phyloP scores from a whole-genome alignment of 2,329 filamentous ascomycete species.

The Cordyceps tenuipes region DNA sequence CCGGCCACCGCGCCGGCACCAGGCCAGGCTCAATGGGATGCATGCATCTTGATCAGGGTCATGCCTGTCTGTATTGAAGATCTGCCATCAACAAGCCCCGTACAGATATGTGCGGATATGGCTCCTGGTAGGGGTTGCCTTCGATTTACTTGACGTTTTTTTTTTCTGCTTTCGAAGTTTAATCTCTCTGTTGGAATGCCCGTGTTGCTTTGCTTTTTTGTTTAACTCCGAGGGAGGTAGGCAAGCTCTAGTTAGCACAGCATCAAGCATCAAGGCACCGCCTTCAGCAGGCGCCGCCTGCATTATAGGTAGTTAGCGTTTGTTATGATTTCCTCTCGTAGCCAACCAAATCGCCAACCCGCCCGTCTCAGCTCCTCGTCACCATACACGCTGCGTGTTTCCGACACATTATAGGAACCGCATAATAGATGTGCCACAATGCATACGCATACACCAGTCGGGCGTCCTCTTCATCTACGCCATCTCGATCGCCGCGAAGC shows the following conservation, averaged over 20 bases:
- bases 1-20: background rate
- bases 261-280: too few species aligned
- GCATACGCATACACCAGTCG: background rate
- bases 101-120: background rate
- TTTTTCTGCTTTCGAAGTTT: background rate
- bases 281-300: too few species aligned
- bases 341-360: background rate
- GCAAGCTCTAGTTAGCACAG: too few species aligned
- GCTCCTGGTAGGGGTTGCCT: too few species aligned
- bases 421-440: background rate
- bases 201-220: background rate
- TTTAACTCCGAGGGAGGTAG: background rate
- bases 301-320: too few species aligned
- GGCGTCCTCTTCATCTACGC: background rate
- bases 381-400: background rate
- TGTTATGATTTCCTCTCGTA: too few species aligned
- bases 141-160: background rate
- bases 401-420: background rate
- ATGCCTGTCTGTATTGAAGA: background rate
- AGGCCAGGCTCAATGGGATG: background rate
- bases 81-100: background rate
- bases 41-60: background rate
- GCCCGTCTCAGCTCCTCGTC: background rate
- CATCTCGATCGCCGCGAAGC: conserved; percentile 7
- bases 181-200: background rate